Evolutionary conservation across 2,329 filamentous ascomycete species (phyloP), one percentile per base, ranked within the genome.

Genomic region (Paraconiothyrium sp.): DNA sequence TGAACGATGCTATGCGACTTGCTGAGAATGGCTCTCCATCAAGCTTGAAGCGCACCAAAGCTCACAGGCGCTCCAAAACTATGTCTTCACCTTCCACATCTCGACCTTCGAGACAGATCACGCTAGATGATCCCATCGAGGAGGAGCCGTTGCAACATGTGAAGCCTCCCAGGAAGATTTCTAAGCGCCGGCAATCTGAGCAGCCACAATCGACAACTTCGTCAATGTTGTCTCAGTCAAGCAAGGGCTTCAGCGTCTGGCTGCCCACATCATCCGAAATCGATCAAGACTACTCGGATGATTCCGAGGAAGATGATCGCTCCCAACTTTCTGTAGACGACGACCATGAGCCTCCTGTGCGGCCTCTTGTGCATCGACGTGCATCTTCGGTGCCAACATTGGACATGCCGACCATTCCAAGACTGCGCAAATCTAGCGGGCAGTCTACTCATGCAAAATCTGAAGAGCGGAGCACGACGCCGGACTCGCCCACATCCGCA

Each of bases 181-280:
- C 75, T 22, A 75, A 71, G 57, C 69, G 71, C n/a, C 73, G 69
- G 44, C 66, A 62, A 27, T 66, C 59, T 32, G 60, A 68, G 24
- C 59, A 52, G 54, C 69, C 72, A 52, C 64, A 70, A 37, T 69
- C 71, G 4, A 62, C 72, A 13, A 66, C 71, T 30, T 52, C 70
- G 35, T 71, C 68, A 4, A 61, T 67, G 35, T 63, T 73, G 51
- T 72, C 73, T 55, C 63, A 68, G 32, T 67, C 69, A 63, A 74
- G 74, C 58, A 80, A 80, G 65, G 79, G 78, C 50, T 84, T 81
- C 69, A 82, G 78, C 55, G 83, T 84, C 13, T 85, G 83, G 83
- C 76, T 84, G 70, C 83, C 83, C 30, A 66, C 61, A 16, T 71
- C 61, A n/a, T 72, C 80, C 4, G 78, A 80, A 44, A 64, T 72